Evolutionary conservation across 805 yeast genomes (phyloP).

Genomic region (Saturnispora saitoi): DNA sequence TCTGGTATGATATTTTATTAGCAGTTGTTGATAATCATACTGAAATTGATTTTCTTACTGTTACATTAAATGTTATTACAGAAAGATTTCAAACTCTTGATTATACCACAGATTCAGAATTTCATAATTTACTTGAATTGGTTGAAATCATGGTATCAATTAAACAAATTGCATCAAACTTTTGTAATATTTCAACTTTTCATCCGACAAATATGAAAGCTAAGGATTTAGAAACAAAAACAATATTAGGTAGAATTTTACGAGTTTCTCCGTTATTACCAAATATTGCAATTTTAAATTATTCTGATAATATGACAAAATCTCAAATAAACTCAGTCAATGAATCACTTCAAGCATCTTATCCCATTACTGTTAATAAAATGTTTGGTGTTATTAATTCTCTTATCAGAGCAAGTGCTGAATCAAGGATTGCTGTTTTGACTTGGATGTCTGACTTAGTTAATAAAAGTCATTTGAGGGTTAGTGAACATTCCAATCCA

Average conservation of each 20-base stretch:
- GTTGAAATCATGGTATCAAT: conserved; percentile 50
- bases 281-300: conserved; percentile 39
- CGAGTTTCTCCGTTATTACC: conserved; percentile 65
- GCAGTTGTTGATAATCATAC: conserved; percentile 62
- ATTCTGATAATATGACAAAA: conserved; percentile 30
- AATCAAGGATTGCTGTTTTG: conserved; percentile 56
- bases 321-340: conserved; percentile 42
- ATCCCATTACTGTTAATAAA: conserved; percentile 47
- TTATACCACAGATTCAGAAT: conserved; percentile 39
- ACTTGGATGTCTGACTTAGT: conserved; percentile 63
- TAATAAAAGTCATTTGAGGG: conserved; percentile 78
- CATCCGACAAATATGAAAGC: conserved; percentile 40
- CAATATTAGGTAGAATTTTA: conserved; percentile 72
- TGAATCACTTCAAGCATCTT: conserved; percentile 58
- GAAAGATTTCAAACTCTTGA: conserved; percentile 31
- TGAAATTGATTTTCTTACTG: conserved; percentile 48
- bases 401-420: conserved; percentile 63
- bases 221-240: conserved; percentile 45
- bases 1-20: conserved; percentile 46
- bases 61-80: conserved; percentile 40
- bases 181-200: conserved; percentile 52
- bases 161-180: conserved; percentile 52
- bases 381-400: conserved; percentile 64
- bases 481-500: conserved; percentile 74
- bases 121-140: conserved; percentile 44